Base-by-base conservation (phyloP, 208 protist species). In the Crithidia mellificae region DNA sequence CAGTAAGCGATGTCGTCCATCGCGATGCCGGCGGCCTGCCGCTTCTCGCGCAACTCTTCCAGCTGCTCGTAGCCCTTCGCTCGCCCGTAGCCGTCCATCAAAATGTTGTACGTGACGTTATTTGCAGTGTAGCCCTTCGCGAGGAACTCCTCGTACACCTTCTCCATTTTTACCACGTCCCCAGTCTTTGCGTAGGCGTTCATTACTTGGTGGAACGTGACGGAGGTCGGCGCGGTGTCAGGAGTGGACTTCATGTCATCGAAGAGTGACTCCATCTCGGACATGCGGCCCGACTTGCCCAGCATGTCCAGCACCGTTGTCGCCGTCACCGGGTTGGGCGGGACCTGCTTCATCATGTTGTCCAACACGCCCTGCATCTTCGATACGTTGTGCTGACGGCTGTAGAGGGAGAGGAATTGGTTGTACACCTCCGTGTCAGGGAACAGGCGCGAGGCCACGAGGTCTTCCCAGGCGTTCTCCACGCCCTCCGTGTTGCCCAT, bases 341-440 rank as follows among this genome's bases (percentile, higher is more conserved):
- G 90, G 12, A 95, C 78, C 46, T 95, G 90, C 73, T 87, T 87
- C 83, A 95, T 90, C 90, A 95, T 95, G 69, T 68, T 91, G 70
- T 95, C 87, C 25, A 95, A 72, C 17, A 95, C 90, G 7, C 77
- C 77, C 49, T 95, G 90, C 90, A 95, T 93, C 66, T 91, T 89
- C 0, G 76, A 61, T 6, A 89, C 63, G 55, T 95, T 85, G 74
- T 92, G 61, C 64, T 95, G 86, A 1, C 79, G 74, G 55, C 87
- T 87, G 68, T 95, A 95, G 5, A 95, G 75, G 8, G 83, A 75
- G 12, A 95, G 75, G 52, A 95, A 95, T 56, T 91, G 85, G 44
- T 95, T 95, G 81, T 93, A 95, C 34, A 93, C 87, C 54, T 92
- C 84, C 29, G 85, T 95, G 68, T 90, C 83, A 5, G 90, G 90